Conservation (phyloP, 2,329 filamentous ascomycete species). For the Aspergillus transmontanensis region DNA sequence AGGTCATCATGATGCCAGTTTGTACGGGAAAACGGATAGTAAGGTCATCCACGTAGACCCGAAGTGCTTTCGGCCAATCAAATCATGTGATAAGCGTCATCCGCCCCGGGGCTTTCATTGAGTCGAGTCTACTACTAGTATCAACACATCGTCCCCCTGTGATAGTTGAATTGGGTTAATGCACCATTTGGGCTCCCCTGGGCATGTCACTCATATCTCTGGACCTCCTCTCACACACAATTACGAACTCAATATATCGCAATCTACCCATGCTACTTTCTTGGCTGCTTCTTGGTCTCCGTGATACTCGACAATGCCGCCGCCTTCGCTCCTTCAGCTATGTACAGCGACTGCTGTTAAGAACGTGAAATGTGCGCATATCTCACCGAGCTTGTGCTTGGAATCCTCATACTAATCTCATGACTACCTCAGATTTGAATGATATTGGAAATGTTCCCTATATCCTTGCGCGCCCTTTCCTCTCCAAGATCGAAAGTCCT, state of each 20-base stretch:
- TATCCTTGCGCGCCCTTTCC: constrained; percentile 65
- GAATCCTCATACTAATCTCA: neutral
- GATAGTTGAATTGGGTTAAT: constrained; percentile 2
- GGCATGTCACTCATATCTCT: constrained; percentile 5
- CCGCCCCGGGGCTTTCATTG: constrained; percentile 9
- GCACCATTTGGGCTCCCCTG: neutral
- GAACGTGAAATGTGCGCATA: constrained; percentile 39
- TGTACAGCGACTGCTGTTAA: constrained; percentile 39
- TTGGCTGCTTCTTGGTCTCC: constrained; percentile 21
- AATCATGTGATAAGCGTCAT: constrained; percentile 26
- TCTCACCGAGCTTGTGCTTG: neutral
- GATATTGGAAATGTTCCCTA: constrained; percentile 75
- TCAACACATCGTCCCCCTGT: neutral
- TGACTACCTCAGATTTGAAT: constrained; percentile 53
- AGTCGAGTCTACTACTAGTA: neutral
- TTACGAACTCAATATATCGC: constrained; percentile 13
- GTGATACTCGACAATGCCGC: constrained; percentile 31
- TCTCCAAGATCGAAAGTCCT: constrained; percentile 71
- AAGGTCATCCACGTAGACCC: neutral
- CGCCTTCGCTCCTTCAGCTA: constrained; percentile 38
- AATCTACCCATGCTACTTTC: constrained; percentile 16
- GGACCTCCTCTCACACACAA: constrained; percentile 5
- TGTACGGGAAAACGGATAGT: neutral
- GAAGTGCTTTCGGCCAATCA: constrained; percentile 7
- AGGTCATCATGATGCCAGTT: neutral